Evolutionary conservation across 345 rosid species (phyloP).

Genomic region (Rhodamnia rubescens): DNA sequence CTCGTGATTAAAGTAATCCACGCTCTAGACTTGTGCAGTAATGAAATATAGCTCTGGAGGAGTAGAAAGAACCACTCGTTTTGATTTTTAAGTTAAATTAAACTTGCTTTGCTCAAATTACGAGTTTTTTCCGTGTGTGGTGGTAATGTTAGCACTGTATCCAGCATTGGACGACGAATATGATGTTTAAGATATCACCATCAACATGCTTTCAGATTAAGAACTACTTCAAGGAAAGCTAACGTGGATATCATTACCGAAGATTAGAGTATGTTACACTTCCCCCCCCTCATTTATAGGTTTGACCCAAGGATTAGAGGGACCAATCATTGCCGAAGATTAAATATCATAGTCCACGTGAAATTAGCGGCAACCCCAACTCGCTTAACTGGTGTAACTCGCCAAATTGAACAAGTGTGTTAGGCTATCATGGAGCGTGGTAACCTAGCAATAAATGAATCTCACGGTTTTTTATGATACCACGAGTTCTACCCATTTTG

Average conservation of each 20-base stretch:
- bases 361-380: background rate
- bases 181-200: no score
- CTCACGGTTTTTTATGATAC: no score
- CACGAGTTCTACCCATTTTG: no score
- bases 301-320: no score
- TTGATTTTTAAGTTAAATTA: background rate
- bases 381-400: background rate
- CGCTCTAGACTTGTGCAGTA: background rate
- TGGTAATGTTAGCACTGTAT: constrained; percentile 1
- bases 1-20: background rate
- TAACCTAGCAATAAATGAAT: background rate
- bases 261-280: no score
- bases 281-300: no score
- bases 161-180: no score
- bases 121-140: background rate
- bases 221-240: no score
- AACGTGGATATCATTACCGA: no score
- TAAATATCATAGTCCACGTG: no score
- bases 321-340: no score
- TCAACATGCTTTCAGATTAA: no score
- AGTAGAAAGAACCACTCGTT: background rate
- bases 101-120: background rate
- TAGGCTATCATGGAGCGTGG: background rate
- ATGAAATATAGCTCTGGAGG: background rate
- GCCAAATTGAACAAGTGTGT: background rate